These are phyloP conservation scores for Thalassiosira hispida DNA, from an alignment of 352 stramenopile genomes.

Conservation along the genomic window DNA sequence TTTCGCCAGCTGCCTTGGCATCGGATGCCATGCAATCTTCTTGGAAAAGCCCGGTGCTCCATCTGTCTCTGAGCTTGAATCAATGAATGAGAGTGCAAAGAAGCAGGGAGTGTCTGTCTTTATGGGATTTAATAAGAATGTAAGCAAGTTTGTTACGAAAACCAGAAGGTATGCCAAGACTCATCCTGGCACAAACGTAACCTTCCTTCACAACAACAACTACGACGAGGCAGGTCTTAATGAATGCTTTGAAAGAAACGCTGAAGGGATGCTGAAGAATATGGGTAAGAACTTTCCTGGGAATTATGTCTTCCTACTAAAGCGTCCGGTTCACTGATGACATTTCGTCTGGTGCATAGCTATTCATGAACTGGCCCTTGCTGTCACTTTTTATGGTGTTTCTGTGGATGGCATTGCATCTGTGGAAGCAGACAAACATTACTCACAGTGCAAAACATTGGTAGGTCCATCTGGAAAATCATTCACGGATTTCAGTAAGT, in stretches of 20 bases:
- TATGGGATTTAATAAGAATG: slow-evolving; percentile 88
- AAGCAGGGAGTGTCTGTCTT: slow-evolving; percentile 69
- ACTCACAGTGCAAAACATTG: slow-evolving; percentile 55
- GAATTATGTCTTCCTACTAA: background rate
- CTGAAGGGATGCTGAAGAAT: slow-evolving; percentile 86
- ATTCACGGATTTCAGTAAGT: slow-evolving; percentile 61
- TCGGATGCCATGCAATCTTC: slow-evolving; percentile 66
- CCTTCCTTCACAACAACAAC: slow-evolving; percentile 83
- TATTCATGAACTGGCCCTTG: slow-evolving; percentile 79
- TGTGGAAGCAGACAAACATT: slow-evolving; percentile 44
- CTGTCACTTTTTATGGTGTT: slow-evolving; percentile 78
- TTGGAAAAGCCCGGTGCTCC: slow-evolving; percentile 81
- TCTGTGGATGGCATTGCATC: slow-evolving; percentile 76
- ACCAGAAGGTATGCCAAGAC: slow-evolving; percentile 66
- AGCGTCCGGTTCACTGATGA: background rate
- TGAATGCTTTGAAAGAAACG: slow-evolving; percentile 85
- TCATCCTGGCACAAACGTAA: slow-evolving; percentile 68
- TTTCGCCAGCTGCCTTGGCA: slow-evolving; percentile 41
- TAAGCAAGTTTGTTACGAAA: slow-evolving; percentile 84
- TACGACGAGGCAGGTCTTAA: slow-evolving; percentile 76
- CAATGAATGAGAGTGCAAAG: slow-evolving; percentile 74
- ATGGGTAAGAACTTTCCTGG: slow-evolving; percentile 57
- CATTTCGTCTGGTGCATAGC: slow-evolving; percentile 42
- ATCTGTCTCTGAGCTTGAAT: slow-evolving; percentile 72
- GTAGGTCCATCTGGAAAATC: slow-evolving; percentile 43